A percentile compares a stretch with the other conserved stretches of the same genome.
These are phyloP conservation scores for Jamesozyma rosinii DNA, from an alignment of 805 yeast genomes.

Conservation along the genomic window DNA sequence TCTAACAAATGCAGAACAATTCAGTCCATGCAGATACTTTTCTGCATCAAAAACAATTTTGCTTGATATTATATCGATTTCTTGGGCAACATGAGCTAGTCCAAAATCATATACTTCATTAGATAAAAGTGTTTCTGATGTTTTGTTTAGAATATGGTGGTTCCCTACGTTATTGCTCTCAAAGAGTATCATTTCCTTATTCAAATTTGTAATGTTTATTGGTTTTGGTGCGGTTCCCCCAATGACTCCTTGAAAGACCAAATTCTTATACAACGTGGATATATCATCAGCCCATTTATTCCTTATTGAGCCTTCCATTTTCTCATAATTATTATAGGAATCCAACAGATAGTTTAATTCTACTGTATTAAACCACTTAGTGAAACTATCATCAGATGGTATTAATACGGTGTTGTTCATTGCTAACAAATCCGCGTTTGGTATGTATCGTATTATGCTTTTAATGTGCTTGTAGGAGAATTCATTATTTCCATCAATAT, in stretches of 20 bases:
- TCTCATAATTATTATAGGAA: conserved; percentile 8
- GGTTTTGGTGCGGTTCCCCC: conserved; percentile 36
- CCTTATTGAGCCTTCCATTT: conserved; percentile 7
- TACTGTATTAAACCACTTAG: conserved; percentile 30
- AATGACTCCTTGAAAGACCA: conserved; percentile 34
- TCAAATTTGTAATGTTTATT: conserved; percentile 10
- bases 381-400: conserved; percentile 37
- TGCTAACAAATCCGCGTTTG: not conserved
- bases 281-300: conserved; percentile 18
- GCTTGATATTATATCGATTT: conserved; percentile 20
- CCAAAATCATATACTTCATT: conserved; percentile 42
- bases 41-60: conserved; percentile 40
- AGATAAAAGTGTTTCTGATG: conserved; percentile 28
- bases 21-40: conserved; percentile 50
- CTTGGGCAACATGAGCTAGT: conserved; percentile 40
- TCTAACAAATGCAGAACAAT: conserved; percentile 55
- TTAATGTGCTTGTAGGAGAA: not conserved
- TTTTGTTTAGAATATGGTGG: conserved; percentile 30
- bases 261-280: conserved; percentile 17
- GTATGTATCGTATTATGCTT: not conserved
- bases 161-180: conserved; percentile 28
- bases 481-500: not conserved
- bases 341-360: conserved; percentile 38
- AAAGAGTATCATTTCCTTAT: conserved; percentile 19
- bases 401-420: conserved; percentile 36